Evolutionary conservation across 768 basidiomycete genomes (phyloP).

Genomic region (Clathrus columnatus): DNA sequence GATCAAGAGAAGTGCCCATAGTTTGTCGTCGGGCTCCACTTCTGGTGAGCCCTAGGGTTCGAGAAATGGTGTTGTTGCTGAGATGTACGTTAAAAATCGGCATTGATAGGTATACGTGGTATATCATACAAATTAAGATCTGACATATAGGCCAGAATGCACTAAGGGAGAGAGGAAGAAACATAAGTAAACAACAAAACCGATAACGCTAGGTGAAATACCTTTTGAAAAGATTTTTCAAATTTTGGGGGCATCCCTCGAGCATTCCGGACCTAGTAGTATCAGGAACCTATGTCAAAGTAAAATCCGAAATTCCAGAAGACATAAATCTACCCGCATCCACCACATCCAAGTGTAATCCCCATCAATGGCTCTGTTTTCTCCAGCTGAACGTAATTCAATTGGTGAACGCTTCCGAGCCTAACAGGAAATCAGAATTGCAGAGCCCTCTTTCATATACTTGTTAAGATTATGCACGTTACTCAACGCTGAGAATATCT

Average conservation of each 20-base stretch:
- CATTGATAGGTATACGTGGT: slow-evolving; percentile 1
- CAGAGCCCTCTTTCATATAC: not conserved
- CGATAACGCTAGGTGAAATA: slow-evolving; percentile 17
- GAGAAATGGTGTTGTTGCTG: slow-evolving; percentile 50
- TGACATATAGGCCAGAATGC: slow-evolving; percentile 71
- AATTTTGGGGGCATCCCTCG: slow-evolving; percentile 51
- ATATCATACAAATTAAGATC: slow-evolving; percentile 64
- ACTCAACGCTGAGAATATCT: slow-evolving; percentile 23
- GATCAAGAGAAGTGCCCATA: slow-evolving; percentile 61
- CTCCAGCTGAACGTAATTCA: slow-evolving; percentile 19
- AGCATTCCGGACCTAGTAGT: slow-evolving; percentile 32
- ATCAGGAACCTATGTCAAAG: not conserved
- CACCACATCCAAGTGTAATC: slow-evolving; percentile 55
- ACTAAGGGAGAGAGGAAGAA: slow-evolving; percentile 33
- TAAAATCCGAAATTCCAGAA: not conserved
- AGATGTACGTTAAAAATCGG: slow-evolving; percentile 10
- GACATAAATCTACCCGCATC: slow-evolving; percentile 35
- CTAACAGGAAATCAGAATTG: slow-evolving; percentile 25
- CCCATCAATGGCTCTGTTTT: slow-evolving; percentile 37
- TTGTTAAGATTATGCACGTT: slow-evolving; percentile 16
- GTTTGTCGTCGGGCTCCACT: slow-evolving; percentile 28
- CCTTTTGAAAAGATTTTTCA: slow-evolving; percentile 70
- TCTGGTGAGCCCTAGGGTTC: slow-evolving; percentile 46
- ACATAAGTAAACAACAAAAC: not conserved
- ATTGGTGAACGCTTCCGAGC: slow-evolving; percentile 59